A percentile compares a stretch with the other conserved stretches of the same genome.
Evolutionary conservation across 2,329 filamentous ascomycete species (phyloP).

Genomic region (Penicillium griseofulvum): DNA sequence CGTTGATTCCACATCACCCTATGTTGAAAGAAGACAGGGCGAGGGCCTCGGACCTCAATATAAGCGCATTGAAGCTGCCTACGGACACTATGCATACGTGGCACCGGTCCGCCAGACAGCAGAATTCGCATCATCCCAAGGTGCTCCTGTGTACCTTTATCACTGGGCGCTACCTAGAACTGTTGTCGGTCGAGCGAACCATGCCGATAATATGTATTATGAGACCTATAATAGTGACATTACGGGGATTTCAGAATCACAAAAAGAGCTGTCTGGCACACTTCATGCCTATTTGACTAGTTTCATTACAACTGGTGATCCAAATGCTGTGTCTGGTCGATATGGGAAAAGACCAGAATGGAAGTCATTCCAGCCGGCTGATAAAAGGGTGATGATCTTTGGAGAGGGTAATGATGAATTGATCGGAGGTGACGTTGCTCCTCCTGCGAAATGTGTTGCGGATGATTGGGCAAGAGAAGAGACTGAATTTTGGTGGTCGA

Average conservation of each 20-base stretch:
- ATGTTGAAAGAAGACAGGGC: slow-evolving; percentile 23
- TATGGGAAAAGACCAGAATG: slow-evolving; percentile 36
- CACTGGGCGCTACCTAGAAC: slow-evolving; percentile 53
- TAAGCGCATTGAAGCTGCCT: slow-evolving; percentile 51
- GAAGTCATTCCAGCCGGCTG: slow-evolving; percentile 33
- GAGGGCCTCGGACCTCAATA: slow-evolving; percentile 50
- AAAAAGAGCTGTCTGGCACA: slow-evolving; percentile 44
- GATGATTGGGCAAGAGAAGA: slow-evolving; percentile 46
- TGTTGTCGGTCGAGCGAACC: slow-evolving; percentile 46
- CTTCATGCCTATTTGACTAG: slow-evolving; percentile 51
- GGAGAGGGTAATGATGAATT: slow-evolving; percentile 51
- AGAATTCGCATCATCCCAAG: slow-evolving; percentile 34
- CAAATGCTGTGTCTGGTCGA: slow-evolving; percentile 37
- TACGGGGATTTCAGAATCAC: slow-evolving; percentile 36
- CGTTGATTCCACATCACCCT: slow-evolving; percentile 30
- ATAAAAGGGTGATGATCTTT: slow-evolving; percentile 44
- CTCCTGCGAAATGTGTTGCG: slow-evolving; percentile 41
- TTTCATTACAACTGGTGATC: slow-evolving; percentile 50
- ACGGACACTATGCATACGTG: slow-evolving; percentile 52
- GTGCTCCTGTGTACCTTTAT: slow-evolving; percentile 50
- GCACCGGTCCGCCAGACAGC: slow-evolving; percentile 51
- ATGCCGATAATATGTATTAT: slow-evolving; percentile 51
- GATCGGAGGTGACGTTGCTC: slow-evolving; percentile 43
- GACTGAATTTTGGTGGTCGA: slow-evolving; percentile 49
- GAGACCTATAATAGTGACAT: slow-evolving; percentile 44